A percentile compares a stretch with the other conserved stretches of the same genome.
These are phyloP conservation scores for Letharia lupina DNA, from an alignment of 495 filamentous ascomycete genomes.

Conservation along the genomic window DNA sequence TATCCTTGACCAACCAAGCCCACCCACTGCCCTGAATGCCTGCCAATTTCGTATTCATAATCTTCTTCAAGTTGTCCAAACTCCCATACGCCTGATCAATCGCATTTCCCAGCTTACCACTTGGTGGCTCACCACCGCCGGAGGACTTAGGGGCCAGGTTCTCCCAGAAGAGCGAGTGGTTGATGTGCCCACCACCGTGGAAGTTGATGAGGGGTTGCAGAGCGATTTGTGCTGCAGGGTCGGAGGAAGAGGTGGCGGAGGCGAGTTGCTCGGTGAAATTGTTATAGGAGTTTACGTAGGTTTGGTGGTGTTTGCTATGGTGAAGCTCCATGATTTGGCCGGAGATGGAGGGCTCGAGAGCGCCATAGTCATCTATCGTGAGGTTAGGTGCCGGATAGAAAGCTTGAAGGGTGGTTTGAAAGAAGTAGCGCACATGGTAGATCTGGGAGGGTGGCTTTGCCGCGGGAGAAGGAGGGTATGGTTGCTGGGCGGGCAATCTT, in stretches of 20 bases:
- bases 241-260: slow-evolving; percentile 47
- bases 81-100: slow-evolving; percentile 69
- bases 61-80: slow-evolving; percentile 62
- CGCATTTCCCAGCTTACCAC: slow-evolving; percentile 53
- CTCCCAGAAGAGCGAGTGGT: slow-evolving; percentile 91
- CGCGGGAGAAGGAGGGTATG: slow-evolving; percentile 68
- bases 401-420: background rate
- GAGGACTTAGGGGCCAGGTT: slow-evolving; percentile 68
- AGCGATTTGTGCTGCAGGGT: slow-evolving; percentile 58
- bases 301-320: slow-evolving; percentile 63
- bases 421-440: slow-evolving; percentile 63
- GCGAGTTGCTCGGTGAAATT: slow-evolving; percentile 48
- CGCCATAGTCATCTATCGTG: slow-evolving; percentile 68
- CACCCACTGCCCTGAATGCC: slow-evolving; percentile 92
- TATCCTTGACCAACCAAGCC: slow-evolving; percentile 90
- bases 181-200: slow-evolving; percentile 89
- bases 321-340: slow-evolving; percentile 97
- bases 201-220: slow-evolving; percentile 89
- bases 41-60: slow-evolving; percentile 69
- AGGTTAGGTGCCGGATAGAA: background rate
- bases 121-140: slow-evolving; percentile 67
- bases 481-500: slow-evolving; percentile 52
- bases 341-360: slow-evolving; percentile 89
- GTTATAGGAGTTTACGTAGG: slow-evolving; percentile 64
- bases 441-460: slow-evolving; percentile 90